A percentile compares a stretch with the other conserved stretches of the same genome.
Evolutionary conservation across 148 eudicot genomes (phyloP).

Genomic region (Salicornia ramosissima): DNA sequence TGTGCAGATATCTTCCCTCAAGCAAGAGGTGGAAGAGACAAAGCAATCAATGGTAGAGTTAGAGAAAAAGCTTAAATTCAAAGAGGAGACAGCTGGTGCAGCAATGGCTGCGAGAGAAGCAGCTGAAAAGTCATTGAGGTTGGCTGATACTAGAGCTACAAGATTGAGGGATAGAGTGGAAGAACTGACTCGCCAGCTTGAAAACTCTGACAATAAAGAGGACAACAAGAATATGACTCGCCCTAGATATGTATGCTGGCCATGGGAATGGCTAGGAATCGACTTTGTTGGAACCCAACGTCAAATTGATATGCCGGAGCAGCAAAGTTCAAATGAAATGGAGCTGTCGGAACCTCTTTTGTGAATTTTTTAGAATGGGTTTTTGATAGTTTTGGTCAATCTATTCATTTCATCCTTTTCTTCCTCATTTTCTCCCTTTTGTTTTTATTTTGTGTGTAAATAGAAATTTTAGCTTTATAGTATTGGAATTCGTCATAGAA

Average conservation of each 20-base stretch:
- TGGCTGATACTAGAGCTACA: conserved; percentile 74
- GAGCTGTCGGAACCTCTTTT: conserved; percentile 94
- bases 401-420: not conserved
- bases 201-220: conserved; percentile 48
- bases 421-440: not conserved
- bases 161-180: conserved; percentile 83
- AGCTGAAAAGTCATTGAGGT: conserved; percentile 85
- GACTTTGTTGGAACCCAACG: conserved; percentile 57
- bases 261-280: conserved; percentile 96
- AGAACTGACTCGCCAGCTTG: conserved; percentile 83
- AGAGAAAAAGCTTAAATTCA: conserved; percentile 80
- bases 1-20: conserved; percentile 58
- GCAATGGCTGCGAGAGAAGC: conserved; percentile 98
- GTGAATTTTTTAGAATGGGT: conserved; percentile 21
- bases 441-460: conserved; percentile 16
- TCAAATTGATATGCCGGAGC: conserved; percentile 37
- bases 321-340: conserved; percentile 70
- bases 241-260: conserved; percentile 86
- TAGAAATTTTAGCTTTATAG: conserved; percentile 11
- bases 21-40: conserved; percentile 75
- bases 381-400: not conserved
- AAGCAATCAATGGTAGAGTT: conserved; percentile 59
- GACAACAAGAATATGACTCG: conserved; percentile 39
- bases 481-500: not conserved
- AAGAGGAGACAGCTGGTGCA: conserved; percentile 84